Base-by-base conservation (phyloP, 106 monocot genomes). In the Dioscorea dumetorum region DNA sequence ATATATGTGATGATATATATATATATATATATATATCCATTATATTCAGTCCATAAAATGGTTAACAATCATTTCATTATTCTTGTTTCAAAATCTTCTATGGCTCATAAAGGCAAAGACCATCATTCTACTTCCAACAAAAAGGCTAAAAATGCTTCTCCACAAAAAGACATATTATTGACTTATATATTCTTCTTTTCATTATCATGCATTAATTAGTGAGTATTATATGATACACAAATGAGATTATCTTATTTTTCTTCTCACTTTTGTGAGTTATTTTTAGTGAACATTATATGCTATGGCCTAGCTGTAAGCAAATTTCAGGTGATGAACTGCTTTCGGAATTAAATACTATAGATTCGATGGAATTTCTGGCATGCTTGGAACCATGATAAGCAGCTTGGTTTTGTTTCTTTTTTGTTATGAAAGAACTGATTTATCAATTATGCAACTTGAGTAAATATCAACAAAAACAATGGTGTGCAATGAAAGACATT, bases 131-230 rank as follows among this genome's bases (percentile, higher is more conserved):
- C 62, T n/a, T 67, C 83, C n/a, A 23, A 22, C 59, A 56, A 41
- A 60, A 50, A 52, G 53, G 2, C 7, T n/a, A n/a, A n/a, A n/a
- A 66, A 49, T 58, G 79, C 76, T 59, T 58, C 75, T 51, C 60
- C 67, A 58, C 51, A 62, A 21, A 24, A 32, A 72, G 79, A 84
- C 79, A 87, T 91, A 70, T 13, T 2, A 4, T 53, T n/a, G n/a
- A n/a, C n/a, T n/a, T n/a, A n/a, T n/a, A n/a, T n/a, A 18, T 16
- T 11, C 14, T 34, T 66, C 53, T 28, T 56, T 67, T 68, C 20
- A 18, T 48, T 72, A 9, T 22, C 9, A 53, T 16, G 53, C 63
- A 16, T 49, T 67, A 23, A n/a, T n/a, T n/a, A n/a, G 53, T 6
- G 34, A 34, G 34, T 32, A 21, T 16, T 16, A 28, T 62, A 15